Evolutionary conservation across 1,284 basidiomycete genomes (phyloP), one percentile per base, ranked within the genome.

Genomic region (Meira miltonrushii): DNA sequence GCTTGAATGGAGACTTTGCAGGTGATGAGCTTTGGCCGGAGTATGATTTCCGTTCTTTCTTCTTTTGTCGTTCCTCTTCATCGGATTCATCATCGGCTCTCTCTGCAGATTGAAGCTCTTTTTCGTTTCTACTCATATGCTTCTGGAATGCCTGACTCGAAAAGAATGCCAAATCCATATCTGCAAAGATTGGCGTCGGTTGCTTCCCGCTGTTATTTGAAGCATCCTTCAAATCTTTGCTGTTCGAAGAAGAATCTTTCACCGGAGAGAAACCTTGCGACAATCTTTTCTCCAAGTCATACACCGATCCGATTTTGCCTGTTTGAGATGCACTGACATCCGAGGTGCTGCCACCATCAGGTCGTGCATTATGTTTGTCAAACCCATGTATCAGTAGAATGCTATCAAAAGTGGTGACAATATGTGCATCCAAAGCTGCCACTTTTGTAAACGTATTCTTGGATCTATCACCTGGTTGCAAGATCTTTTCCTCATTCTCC

Each of bases 331-430:
- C 46, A 25, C 46, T 48, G 5, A 33, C 23, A 15, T 19, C 19
- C 7, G 12, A 19, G n/a, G 50, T 13, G 5, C 17, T 39, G 2
- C 28, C 38, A 2, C 15, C 50, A 15, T 46, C 54, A 33, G 21
- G 25, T 23, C 57, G 41, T 11, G 40, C 41, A 46, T 66, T 51
- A 17, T 48, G 46, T n/a, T 21, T n/a, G 28, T 33, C 28, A 33
- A 33, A 33, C 3, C 28, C 28, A 54, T 68, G 62, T 44, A 74
- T 62, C 61, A 74, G 46, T 62, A 75, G 58, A 7, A 90, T 82
- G 55, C 90, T 92, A 74, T 92, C 87, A 68, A 93, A 94, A 0
- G 88, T 86, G 1, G 89, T 88, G 86, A 91, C 88, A 46, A 90
- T 85, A 83, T 85, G 88, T 79, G 80, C 79, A 77, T 84, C 83